Base-by-base conservation (phyloP, 1,284 basidiomycete species). In the Ganoderma lingzhi region DNA sequence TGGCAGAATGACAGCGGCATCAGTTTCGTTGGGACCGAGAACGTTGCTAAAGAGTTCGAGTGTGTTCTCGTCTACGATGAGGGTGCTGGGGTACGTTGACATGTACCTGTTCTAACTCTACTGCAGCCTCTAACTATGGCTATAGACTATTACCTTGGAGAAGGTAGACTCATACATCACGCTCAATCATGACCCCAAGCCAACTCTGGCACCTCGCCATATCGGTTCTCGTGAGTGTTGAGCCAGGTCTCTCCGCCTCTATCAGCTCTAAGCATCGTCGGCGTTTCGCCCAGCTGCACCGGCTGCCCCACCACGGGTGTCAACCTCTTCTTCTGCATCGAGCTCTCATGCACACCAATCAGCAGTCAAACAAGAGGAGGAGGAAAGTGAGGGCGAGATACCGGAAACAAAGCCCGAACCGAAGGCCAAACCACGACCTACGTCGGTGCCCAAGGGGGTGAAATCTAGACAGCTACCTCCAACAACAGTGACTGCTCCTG, bases 61-160 rank as follows among this genome's bases (percentile, higher is more conserved):
- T 94, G 93, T 72, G 87, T 94, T 8, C 81, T 94, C 60, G 90
- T 94, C 60, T 93, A 89, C 76, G 92, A 94, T 76, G 91, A 92
- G 74, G 89, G 88, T 65, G 83, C 85, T 62, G 86, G 87, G 69
- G 92, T 92, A 75, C 76, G 88, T 82, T 58, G 39, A 14, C 23
- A 30, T 9, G 14, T 35, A 19, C 23, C 2, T 19, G 23, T 30
- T 17, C 53, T 19, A 51, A 9, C 32, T 19, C 35, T 14, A 48
- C 12, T 53, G 15, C 42, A 28, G n/a, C 39, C 32, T n/a, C 61
- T 62, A 30, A 66, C 17, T 6, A 14, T 5, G 37, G 6, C 3
- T 45, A 12, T 73, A 94, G 92, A 85, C 85, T 56, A 92, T 89
- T 74, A 91, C 87, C 9, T 81, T 94, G 15, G 92, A 94, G 82